These are phyloP conservation scores for Thozetella sp. DNA, from an alignment of 495 filamentous ascomycete genomes.

Conservation along the genomic window DNA sequence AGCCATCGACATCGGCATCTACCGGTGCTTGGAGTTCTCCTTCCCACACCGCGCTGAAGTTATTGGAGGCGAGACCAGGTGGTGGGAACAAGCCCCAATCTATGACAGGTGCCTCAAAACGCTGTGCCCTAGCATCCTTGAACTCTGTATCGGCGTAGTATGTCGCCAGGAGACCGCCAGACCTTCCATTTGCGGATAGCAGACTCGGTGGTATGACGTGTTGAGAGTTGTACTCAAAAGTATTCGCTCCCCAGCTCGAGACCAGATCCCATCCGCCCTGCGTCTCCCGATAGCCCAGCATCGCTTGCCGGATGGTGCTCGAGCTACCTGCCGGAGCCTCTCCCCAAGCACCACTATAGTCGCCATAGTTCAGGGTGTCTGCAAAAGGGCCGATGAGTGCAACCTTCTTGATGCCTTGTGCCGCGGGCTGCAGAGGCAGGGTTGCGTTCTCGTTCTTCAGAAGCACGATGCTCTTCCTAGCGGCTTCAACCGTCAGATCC, in stretches of 20 bases:
- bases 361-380: slow-evolving; percentile 43
- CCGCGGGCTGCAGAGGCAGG: slow-evolving; percentile 28
- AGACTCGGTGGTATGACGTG: slow-evolving; percentile 41
- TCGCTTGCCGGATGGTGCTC: slow-evolving; percentile 38
- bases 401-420: slow-evolving; percentile 23
- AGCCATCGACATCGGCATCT: slow-evolving; percentile 33
- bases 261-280: slow-evolving; percentile 26
- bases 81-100: slow-evolving; percentile 45
- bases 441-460: slow-evolving; percentile 39
- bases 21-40: slow-evolving; percentile 34
- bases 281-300: slow-evolving; percentile 27
- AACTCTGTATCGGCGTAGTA: slow-evolving; percentile 42
- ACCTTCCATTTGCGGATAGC: slow-evolving; percentile 29
- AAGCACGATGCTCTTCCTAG: slow-evolving; percentile 34
- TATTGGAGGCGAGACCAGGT: slow-evolving; percentile 37
- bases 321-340: slow-evolving; percentile 36
- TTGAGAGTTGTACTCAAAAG: slow-evolving; percentile 41
- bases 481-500: slow-evolving; percentile 33
- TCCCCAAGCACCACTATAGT: slow-evolving; percentile 39
- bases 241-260: slow-evolving; percentile 42
- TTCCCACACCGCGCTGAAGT: slow-evolving; percentile 45
- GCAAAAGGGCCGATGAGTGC: slow-evolving; percentile 42
- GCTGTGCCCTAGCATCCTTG: slow-evolving; percentile 22
- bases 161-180: slow-evolving; percentile 34
- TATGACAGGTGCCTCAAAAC: slow-evolving; percentile 33